Conservation (phyloP, 2,329 filamentous ascomycete genomes). For the Stagonosporopsis tanaceti region DNA sequence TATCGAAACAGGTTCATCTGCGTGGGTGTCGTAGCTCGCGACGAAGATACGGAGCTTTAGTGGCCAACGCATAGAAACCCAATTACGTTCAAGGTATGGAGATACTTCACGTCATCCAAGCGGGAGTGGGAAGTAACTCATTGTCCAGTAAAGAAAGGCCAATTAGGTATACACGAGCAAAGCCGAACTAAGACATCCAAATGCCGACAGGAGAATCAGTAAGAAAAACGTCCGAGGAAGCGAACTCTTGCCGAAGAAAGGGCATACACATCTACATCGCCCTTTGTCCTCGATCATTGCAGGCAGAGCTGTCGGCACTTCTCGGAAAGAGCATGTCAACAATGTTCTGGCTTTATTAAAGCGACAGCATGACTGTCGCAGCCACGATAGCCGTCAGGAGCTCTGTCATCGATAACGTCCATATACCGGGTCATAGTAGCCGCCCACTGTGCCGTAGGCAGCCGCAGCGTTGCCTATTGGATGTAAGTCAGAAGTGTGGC, state of each 20-base stretch:
- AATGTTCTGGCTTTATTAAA: not conserved
- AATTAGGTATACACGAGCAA: not conserved
- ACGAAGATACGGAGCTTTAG: not conserved
- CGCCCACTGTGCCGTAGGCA: conserved; percentile 6
- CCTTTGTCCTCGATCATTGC: not conserved
- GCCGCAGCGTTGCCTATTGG: conserved; percentile 10
- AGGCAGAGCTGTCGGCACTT: conserved; percentile 23
- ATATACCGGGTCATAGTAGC: conserved; percentile 38
- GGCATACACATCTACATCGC: conserved; percentile 20
- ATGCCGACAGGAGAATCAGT: not conserved
- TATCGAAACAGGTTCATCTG: not conserved
- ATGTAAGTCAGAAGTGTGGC: conserved; percentile 8
- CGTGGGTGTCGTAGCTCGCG: not conserved
- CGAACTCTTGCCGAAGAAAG: conserved; percentile 13
- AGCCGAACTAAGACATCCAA: not conserved
- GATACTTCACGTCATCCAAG: not conserved
- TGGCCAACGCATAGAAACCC: not conserved
- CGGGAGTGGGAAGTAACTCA: not conserved
- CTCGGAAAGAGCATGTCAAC: conserved; percentile 25
- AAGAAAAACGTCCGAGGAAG: conserved; percentile 5
- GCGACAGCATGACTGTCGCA: not conserved
- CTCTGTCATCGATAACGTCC: conserved; percentile 27
- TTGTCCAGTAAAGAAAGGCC: not conserved
- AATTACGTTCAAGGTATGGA: not conserved
- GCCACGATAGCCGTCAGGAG: no score